Evolutionary conservation across 148 eudicot genomes (phyloP).

Genomic region (Vaccinium corymbosum): DNA sequence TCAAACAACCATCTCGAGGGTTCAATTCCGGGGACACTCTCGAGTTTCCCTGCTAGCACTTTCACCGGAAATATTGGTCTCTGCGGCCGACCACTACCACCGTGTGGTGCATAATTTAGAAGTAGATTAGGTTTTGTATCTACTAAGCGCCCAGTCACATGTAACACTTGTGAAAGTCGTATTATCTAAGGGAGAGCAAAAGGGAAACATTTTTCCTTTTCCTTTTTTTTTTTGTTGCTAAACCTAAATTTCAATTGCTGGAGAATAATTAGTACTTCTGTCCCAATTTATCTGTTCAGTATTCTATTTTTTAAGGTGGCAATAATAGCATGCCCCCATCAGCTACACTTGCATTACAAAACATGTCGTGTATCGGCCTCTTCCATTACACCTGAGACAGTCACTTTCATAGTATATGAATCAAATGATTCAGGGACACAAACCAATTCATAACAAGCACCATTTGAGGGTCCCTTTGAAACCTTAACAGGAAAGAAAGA

Average conservation of each 20-base stretch:
- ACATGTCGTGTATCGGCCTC: not conserved
- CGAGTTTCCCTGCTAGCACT: slow-evolving; percentile 44
- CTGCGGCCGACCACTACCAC: slow-evolving; percentile 64
- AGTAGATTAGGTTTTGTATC: not conserved
- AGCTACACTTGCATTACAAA: not conserved
- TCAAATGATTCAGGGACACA: not conserved
- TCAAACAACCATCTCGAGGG: slow-evolving; percentile 66
- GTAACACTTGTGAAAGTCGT: too few relatives aligned
- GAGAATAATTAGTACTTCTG: not conserved
- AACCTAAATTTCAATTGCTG: too few relatives aligned
- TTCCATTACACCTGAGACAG: not conserved
- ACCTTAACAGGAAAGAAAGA: not conserved
- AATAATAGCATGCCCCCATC: not conserved
- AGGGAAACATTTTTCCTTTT: too few relatives aligned
- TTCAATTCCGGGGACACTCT: slow-evolving; percentile 52
- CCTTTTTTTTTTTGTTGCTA: too few relatives aligned
- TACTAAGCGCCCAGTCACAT: too few relatives aligned
- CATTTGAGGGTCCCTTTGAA: not conserved
- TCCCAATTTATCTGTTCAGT: too few relatives aligned
- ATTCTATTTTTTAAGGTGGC: not conserved
- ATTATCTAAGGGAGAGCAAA: too few relatives aligned
- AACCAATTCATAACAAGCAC: not conserved
- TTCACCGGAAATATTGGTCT: slow-evolving; percentile 65
- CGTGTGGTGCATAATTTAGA: slow-evolving; percentile 43
- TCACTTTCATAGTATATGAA: not conserved